Conservation (phyloP, 331 rosid genomes). For the Pyrus hybrid region DNA sequence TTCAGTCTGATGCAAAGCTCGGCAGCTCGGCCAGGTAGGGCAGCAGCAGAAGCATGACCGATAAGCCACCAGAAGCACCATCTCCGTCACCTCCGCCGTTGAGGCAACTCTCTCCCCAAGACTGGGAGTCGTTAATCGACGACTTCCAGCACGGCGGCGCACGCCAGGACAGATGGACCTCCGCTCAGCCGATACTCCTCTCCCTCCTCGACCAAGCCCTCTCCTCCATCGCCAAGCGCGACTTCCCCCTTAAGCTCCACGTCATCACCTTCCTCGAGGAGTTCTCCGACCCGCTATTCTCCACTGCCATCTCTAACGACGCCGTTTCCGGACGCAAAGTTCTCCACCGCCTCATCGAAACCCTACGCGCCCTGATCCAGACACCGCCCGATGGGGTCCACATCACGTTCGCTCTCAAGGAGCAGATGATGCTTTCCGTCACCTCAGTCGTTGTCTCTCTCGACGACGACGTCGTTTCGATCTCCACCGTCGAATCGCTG, state of each 20-base stretch:
- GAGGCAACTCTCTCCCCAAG: constrained; percentile 54
- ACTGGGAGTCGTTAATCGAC: constrained; percentile 82
- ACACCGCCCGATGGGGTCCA: constrained; percentile 50
- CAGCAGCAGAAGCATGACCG: constrained; percentile 32
- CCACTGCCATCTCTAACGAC: background rate
- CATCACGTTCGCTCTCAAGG: constrained; percentile 58
- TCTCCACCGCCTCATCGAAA: constrained; percentile 46
- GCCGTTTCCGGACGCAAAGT: constrained; percentile 14
- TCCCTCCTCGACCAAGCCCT: constrained; percentile 55
- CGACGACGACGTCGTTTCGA: constrained; percentile 19
- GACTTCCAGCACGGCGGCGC: constrained; percentile 66
- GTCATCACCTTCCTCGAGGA: constrained; percentile 78
- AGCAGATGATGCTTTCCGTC: constrained; percentile 71
- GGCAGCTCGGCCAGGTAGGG: background rate
- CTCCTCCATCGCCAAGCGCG: constrained; percentile 57
- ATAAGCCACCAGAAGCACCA: constrained; percentile 22
- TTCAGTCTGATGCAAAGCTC: background rate
- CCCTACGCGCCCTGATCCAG: constrained; percentile 51
- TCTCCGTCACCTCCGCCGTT: constrained; percentile 20
- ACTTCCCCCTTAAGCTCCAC: constrained; percentile 59
- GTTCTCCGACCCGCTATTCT: constrained; percentile 29
- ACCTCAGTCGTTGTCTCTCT: constrained; percentile 58
- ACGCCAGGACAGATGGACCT: constrained; percentile 46
- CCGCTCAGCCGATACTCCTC: constrained; percentile 25
- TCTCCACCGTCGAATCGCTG: constrained; percentile 25